These are phyloP conservation scores for Astathelohania contejeani DNA, from an alignment of 371 early-diverging fungal genomes.

Conservation along the genomic window DNA sequence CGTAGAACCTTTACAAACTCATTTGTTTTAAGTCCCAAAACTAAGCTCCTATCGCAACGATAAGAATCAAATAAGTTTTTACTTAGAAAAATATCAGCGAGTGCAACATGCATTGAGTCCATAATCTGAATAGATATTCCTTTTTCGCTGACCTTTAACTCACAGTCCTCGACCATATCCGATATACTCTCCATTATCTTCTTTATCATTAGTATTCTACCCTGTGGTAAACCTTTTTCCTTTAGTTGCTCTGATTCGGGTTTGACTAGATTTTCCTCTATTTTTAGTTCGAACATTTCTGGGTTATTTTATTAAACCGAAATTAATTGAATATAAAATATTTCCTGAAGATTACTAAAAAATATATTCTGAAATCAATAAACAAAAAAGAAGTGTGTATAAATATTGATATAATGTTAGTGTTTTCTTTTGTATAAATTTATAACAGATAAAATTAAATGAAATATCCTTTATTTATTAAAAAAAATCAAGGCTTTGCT, in stretches of 20 bases:
- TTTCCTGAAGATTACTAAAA: too few relatives aligned
- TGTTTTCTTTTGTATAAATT: too few relatives aligned
- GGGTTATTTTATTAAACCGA: too few relatives aligned
- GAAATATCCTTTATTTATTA: too few relatives aligned
- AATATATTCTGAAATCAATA: too few relatives aligned
- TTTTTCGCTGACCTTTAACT: slow-evolving; percentile 32
- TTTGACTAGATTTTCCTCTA: too few relatives aligned
- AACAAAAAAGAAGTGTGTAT: too few relatives aligned
- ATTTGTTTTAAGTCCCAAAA: slow-evolving; percentile 43
- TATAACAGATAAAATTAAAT: too few relatives aligned
- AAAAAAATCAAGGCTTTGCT: too few relatives aligned
- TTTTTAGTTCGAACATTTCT: slow-evolving; percentile 46
- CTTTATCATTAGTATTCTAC: slow-evolving; percentile 24
- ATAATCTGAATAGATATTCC: slow-evolving; percentile 51
- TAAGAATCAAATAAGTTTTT: slow-evolving; percentile 46
- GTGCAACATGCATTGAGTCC: slow-evolving; percentile 50
- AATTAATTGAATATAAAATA: too few relatives aligned
- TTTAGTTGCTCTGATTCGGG: slow-evolving; percentile 3
- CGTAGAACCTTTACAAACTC: slow-evolving; percentile 39
- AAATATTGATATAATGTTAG: too few relatives aligned
- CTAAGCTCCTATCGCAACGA: slow-evolving; percentile 47
- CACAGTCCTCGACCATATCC: slow-evolving; percentile 48
- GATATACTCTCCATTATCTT: slow-evolving; percentile 44
- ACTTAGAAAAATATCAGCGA: slow-evolving; percentile 47
- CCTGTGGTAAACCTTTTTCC: slow-evolving; percentile 10